Conservation (phyloP, 2,329 filamentous ascomycete species). For the Exophiala calicioides region DNA sequence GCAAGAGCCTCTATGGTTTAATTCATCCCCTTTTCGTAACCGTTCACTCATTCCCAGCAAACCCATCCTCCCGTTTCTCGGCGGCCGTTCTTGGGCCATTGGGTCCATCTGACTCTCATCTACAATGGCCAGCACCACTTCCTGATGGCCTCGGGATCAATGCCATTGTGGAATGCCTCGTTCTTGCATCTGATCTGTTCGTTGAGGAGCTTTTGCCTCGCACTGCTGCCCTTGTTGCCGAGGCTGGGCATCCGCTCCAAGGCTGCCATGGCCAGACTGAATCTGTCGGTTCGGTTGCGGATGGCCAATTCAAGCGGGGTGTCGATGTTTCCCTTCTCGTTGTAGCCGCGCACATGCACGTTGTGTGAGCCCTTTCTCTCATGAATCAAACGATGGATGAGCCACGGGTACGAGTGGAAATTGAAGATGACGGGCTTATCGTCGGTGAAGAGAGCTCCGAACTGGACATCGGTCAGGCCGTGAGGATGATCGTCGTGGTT, state of each 20-base stretch:
- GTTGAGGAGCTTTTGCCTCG: conserved; percentile 65
- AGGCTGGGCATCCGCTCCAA: conserved; percentile 67
- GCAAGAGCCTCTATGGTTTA: too few species aligned
- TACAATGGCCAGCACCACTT: conserved; percentile 65
- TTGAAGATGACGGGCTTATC: conserved; percentile 77
- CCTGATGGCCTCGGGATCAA: conserved; percentile 67
- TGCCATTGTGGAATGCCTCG: conserved; percentile 67
- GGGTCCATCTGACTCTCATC: conserved; percentile 1
- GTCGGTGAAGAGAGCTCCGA: conserved; percentile 68
- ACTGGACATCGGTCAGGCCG: conserved; percentile 67
- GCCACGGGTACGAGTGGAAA: conserved; percentile 81
- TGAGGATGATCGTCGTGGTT: conserved; percentile 70
- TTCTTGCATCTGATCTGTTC: conserved; percentile 64
- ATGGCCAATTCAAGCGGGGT: conserved; percentile 78
- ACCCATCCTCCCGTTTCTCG: too few species aligned
- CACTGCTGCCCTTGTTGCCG: conserved; percentile 63
- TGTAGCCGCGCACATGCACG: conserved; percentile 75
- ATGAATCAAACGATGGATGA: conserved; percentile 75
- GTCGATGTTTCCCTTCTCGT: conserved; percentile 82
- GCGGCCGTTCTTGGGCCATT: too few species aligned
- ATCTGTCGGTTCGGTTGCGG: conserved; percentile 74
- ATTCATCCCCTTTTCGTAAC: too few species aligned
- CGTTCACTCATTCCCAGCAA: too few species aligned
- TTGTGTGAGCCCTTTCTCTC: conserved; percentile 68
- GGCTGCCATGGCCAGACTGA: conserved; percentile 73